Base-by-base conservation (phyloP, 306 rosid genomes). In the Mucuna pruriens region DNA sequence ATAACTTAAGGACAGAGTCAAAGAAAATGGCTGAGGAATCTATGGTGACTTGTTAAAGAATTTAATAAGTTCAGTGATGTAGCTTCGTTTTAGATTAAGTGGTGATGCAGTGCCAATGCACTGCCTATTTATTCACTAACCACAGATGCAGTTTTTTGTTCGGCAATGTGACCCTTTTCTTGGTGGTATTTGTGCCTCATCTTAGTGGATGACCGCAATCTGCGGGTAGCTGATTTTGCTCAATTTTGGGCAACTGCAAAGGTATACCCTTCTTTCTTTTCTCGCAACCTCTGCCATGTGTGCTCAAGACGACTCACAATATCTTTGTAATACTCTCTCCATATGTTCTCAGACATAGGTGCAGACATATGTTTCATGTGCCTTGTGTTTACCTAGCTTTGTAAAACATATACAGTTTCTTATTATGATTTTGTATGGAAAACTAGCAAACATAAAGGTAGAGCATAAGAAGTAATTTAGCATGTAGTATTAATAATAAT, bases 121-220 rank as follows among this genome's bases (percentile, higher is more conserved):
- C 97, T 90, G 97, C 95, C 82, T 91, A 81, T 92, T 83, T 89
- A 86, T 90, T 87, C 90, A 87, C 97, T 95, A 90, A 93, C 94
- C 75, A 90, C 91, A 88, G 89, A 90, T 95, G 99, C 99, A 95
- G 99, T 95, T 62, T 95, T 89, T 91, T 89, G 89, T 88, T 87
- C 86, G 97, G 94, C 91, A 84, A 95, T 93, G 69, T 95, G 98
- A 95, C 90, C 93, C 87, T 93, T 95, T 95, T 93, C 96, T 90
- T 90, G 98, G 90, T 95, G 99, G 93, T 93, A 93, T 92, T 85
- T 93, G 95, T 91, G 91, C 98, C 85, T 95, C 93, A 92, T 91
- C 98, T 95, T 91, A 95, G 99, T 95, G 99, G 99, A 95, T 95
- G 99, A 95, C 98, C 99, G 99, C 99, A 95, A 93, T 95, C 99